Conservation (phyloP, 2,329 filamentous ascomycete species). For the Colletotrichum caudatum region DNA sequence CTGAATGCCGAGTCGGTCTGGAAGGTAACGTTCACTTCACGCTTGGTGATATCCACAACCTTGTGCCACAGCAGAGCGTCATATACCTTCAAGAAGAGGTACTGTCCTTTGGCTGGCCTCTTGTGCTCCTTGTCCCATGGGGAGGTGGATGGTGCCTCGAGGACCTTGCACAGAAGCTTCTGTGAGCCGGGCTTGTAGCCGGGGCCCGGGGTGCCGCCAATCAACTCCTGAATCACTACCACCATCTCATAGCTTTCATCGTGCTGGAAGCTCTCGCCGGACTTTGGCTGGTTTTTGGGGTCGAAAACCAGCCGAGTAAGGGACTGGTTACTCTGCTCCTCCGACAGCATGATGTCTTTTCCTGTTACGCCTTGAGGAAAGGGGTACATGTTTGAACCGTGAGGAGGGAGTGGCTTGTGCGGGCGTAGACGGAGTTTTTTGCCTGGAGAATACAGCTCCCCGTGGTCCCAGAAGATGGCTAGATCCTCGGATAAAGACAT, state of each 20-base stretch:
- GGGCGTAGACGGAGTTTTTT: not conserved
- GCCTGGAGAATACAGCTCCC: not conserved
- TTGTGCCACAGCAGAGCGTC: slow-evolving; percentile 20
- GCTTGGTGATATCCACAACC: not conserved
- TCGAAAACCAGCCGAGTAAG: not conserved
- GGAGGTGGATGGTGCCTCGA: not conserved
- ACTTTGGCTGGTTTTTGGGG: not conserved
- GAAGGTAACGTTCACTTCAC: not conserved
- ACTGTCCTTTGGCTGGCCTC: not conserved
- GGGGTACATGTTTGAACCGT: slow-evolving; percentile 11
- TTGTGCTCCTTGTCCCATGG: not conserved
- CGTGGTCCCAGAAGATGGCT: not conserved
- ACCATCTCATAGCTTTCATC: not conserved
- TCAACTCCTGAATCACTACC: slow-evolving; percentile 4
- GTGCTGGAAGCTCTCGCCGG: not conserved
- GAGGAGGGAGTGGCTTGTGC: slow-evolving; percentile 7
- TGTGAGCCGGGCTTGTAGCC: not conserved
- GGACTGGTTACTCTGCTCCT: not conserved
- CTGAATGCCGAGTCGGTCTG: slow-evolving; percentile 9
- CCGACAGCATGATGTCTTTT: not conserved
- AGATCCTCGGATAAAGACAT: slow-evolving; percentile 4
- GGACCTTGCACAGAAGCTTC: slow-evolving; percentile 21
- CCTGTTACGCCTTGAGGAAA: not conserved
- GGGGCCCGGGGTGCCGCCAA: not conserved
- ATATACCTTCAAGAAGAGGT: slow-evolving; percentile 16